These are phyloP conservation scores for Agaricus subrufescens DNA, from an alignment of 768 basidiomycete genomes.

Conservation along the genomic window DNA sequence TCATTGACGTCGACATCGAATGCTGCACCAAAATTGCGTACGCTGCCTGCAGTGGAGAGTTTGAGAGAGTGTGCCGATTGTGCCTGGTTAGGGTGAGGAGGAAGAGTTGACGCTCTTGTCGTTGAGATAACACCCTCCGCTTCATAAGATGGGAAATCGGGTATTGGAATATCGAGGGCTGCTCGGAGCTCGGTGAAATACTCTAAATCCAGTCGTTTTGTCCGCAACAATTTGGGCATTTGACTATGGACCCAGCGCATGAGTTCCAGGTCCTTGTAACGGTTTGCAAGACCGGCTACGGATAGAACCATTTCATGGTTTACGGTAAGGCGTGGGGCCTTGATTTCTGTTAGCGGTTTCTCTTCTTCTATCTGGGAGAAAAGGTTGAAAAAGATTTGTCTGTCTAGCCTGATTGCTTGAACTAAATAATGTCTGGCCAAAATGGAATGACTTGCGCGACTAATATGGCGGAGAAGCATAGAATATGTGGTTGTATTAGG, in stretches of 20 bases:
- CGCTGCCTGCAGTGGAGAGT: background rate
- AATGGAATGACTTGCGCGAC: slow-evolving; percentile 38
- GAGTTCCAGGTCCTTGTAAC: slow-evolving; percentile 51
- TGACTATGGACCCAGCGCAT: slow-evolving; percentile 56
- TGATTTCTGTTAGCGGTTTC: slow-evolving; percentile 28
- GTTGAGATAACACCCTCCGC: slow-evolving; percentile 9
- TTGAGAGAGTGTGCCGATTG: background rate
- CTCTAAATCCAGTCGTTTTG: slow-evolving; percentile 43
- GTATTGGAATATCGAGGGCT: background rate
- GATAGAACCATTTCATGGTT: slow-evolving; percentile 54
- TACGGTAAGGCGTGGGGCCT: slow-evolving; percentile 49
- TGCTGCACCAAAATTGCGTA: background rate
- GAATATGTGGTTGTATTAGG: slow-evolving; percentile 69
- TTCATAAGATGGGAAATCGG: background rate
- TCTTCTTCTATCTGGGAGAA: slow-evolving; percentile 19
- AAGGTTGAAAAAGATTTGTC: slow-evolving; percentile 24
- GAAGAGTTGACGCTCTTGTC: slow-evolving; percentile 1
- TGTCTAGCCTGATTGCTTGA: slow-evolving; percentile 46
- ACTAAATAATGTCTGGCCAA: slow-evolving; percentile 66
- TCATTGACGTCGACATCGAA: slow-evolving; percentile 34
- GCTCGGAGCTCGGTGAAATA: slow-evolving; percentile 34
- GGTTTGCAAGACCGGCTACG: slow-evolving; percentile 54
- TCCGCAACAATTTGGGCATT: slow-evolving; percentile 37
- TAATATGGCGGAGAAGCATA: slow-evolving; percentile 56
- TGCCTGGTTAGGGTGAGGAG: background rate